Percentiles rank a stretch among this genome's conserved stretches.
These are phyloP conservation scores for Aspergillus sp. DNA, from an alignment of 2,329 filamentous ascomycete species.

Conservation along the genomic window DNA sequence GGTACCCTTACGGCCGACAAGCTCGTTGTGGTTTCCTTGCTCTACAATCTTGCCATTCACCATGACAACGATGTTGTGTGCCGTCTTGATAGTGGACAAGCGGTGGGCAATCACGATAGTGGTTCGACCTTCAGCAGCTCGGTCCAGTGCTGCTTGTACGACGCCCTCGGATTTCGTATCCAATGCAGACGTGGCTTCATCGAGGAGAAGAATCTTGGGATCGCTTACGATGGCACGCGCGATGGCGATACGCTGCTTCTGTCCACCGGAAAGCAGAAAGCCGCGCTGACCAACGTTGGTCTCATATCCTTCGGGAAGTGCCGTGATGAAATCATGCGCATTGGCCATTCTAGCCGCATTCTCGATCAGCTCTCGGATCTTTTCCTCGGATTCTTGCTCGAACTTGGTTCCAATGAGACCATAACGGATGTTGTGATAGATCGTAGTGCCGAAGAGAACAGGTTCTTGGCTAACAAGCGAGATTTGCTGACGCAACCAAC, in stretches of 20 bases:
- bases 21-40: constrained; percentile 81
- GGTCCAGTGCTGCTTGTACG: constrained; percentile 89
- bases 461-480: constrained; percentile 92
- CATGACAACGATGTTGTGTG: constrained; percentile 97
- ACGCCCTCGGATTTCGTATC: constrained; percentile 95
- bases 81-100: constrained; percentile 88
- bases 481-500: constrained; percentile 90
- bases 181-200: constrained; percentile 90
- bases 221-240: constrained; percentile 87
- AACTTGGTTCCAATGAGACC: constrained; percentile 82
- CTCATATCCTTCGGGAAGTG: constrained; percentile 83
- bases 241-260: constrained; percentile 96
- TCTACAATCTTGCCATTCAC: constrained; percentile 81
- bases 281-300: constrained; percentile 95
- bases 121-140: constrained; percentile 80
- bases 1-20: constrained; percentile 69
- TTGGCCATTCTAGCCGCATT: constrained; percentile 88
- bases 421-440: constrained; percentile 86
- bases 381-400: constrained; percentile 68
- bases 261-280: constrained; percentile 87
- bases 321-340: constrained; percentile 85
- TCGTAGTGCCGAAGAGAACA: constrained; percentile 83
- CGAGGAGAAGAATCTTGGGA: constrained; percentile 86
- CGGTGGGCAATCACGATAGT: constrained; percentile 97
- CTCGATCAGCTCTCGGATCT: constrained; percentile 69